Base-by-base conservation (phyloP, 2,329 filamentous ascomycete genomes). In the Pyricularia sp. region DNA sequence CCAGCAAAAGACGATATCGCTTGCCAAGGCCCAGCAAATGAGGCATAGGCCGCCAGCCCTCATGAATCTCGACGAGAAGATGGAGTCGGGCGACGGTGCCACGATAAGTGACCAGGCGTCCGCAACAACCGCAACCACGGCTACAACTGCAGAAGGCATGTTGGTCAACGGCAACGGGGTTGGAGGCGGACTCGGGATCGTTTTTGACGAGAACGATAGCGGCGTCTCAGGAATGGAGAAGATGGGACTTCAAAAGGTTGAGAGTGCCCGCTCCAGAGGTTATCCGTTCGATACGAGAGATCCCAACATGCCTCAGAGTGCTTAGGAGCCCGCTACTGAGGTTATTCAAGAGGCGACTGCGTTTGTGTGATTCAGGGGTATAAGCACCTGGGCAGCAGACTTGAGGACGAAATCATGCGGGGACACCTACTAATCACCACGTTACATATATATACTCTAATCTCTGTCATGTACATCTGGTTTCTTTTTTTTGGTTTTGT, bases 1-100 rank as follows among this genome's bases (percentile, higher is more conserved):
- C 80, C 94, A 97, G 77, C 94, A 97, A 77, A 95, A 97, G 83
- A 99, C 95, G 0, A 97, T 99, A 69, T 95, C 92, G 30, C 86
- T 99, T 7, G 87, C 90, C 69, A 97, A 97, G 80, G 95, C 95
- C 14, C 89, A 90, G 70, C 87, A 90, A 71, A 92, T 96, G 89
- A 91, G 91, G 69, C 93, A 97, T 76, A 88, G 95, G 5, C 95
- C 95, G 2, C 95, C 94, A 31, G 93, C 93, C 1, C 82, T 97
- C 69, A 94, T 95, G 90, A 90, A 87, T 72, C 80, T 89, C 3
- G 86, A 89, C 67, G 85, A 84, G 71, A 79, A 77, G 74, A 72
- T 77, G 9, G 72, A 70, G 69, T 59, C 67, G 17, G 63, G 68
- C 50, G 71, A 71, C 17, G 69, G 20, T 11, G 58, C 58, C 23